Evolutionary conservation across 2,329 filamentous ascomycete genomes (phyloP).

Genomic region (Byssothecium circinans): DNA sequence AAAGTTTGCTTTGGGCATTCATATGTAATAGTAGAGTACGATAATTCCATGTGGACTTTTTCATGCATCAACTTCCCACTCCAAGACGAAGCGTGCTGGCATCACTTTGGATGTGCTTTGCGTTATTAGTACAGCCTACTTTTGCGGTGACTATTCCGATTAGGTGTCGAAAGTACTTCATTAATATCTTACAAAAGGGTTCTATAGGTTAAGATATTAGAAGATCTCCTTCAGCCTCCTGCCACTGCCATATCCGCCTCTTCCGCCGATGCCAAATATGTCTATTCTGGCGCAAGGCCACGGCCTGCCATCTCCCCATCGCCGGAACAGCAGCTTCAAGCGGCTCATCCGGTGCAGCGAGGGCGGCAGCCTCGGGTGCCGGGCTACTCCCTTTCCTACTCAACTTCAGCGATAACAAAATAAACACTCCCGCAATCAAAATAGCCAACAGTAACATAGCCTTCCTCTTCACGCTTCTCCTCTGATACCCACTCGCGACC

Average conservation of each 20-base stretch:
- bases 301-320: constrained; percentile 14
- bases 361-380: constrained; percentile 12
- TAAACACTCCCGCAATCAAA: constrained; percentile 83
- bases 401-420: constrained; percentile 79
- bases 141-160: too few species aligned
- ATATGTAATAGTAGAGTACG: too few species aligned
- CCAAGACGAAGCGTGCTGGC: too few species aligned
- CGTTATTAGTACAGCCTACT: too few species aligned
- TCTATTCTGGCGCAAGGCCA: constrained; percentile 19
- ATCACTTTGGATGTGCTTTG: too few species aligned
- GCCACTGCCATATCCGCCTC: constrained; percentile 38
- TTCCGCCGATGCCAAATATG: constrained; percentile 40
- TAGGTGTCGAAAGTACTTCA: too few species aligned
- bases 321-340: constrained; percentile 14
- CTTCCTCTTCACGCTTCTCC: constrained; percentile 84
- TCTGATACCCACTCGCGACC: constrained; percentile 85
- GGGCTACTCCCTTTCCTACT: constrained; percentile 49
- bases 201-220: neutral
- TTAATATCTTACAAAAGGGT: neutral
- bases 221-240: constrained; percentile 5
- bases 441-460: constrained; percentile 86
- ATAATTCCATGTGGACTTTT: too few species aligned
- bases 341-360: constrained; percentile 19
- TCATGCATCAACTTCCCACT: too few species aligned
- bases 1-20: too few species aligned